phyloP scores from a whole-genome alignment of 2,329 filamentous ascomycete species.

The Penicillium sp. region DNA sequence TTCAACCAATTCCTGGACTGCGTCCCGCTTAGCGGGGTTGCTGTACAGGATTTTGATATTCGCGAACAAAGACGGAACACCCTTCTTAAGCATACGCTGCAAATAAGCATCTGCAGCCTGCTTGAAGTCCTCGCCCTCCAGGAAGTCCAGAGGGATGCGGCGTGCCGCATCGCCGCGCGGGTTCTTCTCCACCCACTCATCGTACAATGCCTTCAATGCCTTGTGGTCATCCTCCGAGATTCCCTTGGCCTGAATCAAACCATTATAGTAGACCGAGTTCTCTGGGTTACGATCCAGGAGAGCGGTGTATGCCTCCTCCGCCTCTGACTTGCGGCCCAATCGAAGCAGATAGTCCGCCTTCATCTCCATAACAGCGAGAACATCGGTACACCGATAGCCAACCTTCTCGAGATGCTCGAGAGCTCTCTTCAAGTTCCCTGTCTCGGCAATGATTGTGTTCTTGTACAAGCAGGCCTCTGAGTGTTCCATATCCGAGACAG shows the following conservation, averaged over 20 bases:
- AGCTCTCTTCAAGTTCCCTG: slow-evolving; percentile 80
- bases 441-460: slow-evolving; percentile 90
- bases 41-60: slow-evolving; percentile 94
- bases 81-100: slow-evolving; percentile 83
- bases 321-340: slow-evolving; percentile 78
- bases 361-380: slow-evolving; percentile 82
- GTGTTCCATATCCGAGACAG: slow-evolving; percentile 83
- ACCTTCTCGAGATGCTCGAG: slow-evolving; percentile 83
- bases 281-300: slow-evolving; percentile 88
- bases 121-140: slow-evolving; percentile 81
- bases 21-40: slow-evolving; percentile 76
- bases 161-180: slow-evolving; percentile 83
- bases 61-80: slow-evolving; percentile 93
- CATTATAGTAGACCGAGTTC: slow-evolving; percentile 83
- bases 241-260: slow-evolving; percentile 71
- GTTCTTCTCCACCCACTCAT: slow-evolving; percentile 79
- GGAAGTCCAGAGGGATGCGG: slow-evolving; percentile 86
- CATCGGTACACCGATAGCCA: slow-evolving; percentile 79
- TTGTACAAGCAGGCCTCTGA: slow-evolving; percentile 95
- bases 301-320: slow-evolving; percentile 77
- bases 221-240: slow-evolving; percentile 66
- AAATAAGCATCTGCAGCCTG: slow-evolving; percentile 79
- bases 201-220: slow-evolving; percentile 75
- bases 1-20: slow-evolving; percentile 75
- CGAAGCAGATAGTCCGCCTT: slow-evolving; percentile 83